Evolutionary conservation across 2,329 filamentous ascomycete genomes (phyloP).

Genomic region (Colletotrichum ledebouriae): DNA sequence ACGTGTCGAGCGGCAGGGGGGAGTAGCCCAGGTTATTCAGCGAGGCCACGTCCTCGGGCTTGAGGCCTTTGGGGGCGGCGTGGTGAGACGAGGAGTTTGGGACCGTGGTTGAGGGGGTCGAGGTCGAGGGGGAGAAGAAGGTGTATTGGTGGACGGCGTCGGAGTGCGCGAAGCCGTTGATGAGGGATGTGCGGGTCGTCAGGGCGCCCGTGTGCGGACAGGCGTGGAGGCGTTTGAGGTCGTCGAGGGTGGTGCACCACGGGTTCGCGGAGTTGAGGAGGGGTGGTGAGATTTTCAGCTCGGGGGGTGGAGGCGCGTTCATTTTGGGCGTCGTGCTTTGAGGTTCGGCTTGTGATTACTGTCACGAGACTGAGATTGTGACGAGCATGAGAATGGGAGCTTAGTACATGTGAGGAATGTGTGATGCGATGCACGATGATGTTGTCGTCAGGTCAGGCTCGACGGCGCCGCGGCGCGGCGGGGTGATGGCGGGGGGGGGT

Average conservation of each 20-base stretch:
- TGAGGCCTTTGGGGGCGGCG: constrained; percentile 27
- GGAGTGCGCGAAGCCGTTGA: constrained; percentile 75
- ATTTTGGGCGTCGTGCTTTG: neutral
- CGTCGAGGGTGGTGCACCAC: constrained; percentile 76
- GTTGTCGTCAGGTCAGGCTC: too few species aligned
- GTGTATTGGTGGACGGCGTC: constrained; percentile 71
- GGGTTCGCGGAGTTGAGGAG: constrained; percentile 82
- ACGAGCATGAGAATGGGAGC: too few species aligned
- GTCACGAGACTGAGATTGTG: too few species aligned
- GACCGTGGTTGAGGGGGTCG: constrained; percentile 41
- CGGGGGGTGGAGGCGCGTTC: constrained; percentile 39
- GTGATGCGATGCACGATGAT: too few species aligned
- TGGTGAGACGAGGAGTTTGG: constrained; percentile 46
- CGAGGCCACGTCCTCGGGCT: constrained; percentile 55
- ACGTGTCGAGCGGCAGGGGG: constrained; percentile 70
- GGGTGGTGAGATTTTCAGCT: constrained; percentile 70
- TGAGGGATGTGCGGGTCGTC: constrained; percentile 78
- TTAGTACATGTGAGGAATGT: too few species aligned
- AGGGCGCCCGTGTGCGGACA: constrained; percentile 77
- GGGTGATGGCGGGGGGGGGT: too few species aligned
- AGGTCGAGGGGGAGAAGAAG: constrained; percentile 68
- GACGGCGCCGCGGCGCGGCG: too few species aligned
- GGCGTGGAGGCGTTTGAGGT: constrained; percentile 72
- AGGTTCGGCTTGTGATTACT: too few species aligned
- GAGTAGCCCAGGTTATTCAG: constrained; percentile 84